Evolutionary conservation across 1,139 yeast genomes (phyloP).

Genomic region (Yueomyces sp.): DNA sequence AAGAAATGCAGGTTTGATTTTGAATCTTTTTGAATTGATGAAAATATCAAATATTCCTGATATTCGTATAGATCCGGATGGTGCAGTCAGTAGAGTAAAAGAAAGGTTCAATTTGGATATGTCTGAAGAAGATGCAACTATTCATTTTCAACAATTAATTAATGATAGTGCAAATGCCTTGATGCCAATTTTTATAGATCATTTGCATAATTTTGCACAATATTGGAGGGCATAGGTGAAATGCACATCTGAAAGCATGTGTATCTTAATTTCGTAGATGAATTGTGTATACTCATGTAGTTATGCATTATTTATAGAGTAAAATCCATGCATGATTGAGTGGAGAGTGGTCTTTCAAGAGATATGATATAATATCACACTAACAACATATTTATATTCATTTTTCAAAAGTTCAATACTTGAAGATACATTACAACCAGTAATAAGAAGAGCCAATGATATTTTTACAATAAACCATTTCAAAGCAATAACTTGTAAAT

Average conservation of each 20-base stretch:
- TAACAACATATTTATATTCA: conserved; percentile 1
- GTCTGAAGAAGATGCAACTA: conserved; percentile 90
- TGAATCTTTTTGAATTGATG: conserved; percentile 89
- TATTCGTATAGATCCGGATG: conserved; percentile 58
- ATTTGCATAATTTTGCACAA: conserved; percentile 90
- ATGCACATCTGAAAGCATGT: background rate
- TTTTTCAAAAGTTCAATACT: background rate
- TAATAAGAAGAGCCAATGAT: conserved; percentile 14
- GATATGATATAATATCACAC: background rate
- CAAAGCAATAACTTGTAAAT: conserved; percentile 14
- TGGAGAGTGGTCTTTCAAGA: too few relatives aligned
- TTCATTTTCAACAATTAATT: conserved; percentile 86
- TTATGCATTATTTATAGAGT: too few relatives aligned
- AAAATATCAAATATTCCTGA: conserved; percentile 88
- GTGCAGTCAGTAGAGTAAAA: conserved; percentile 78
- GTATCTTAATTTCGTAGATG: too few relatives aligned
- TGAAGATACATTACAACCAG: conserved; percentile 4
- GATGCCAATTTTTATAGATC: conserved; percentile 86
- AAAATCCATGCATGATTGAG: too few relatives aligned
- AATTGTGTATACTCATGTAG: too few relatives aligned
- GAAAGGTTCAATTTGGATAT: conserved; percentile 88
- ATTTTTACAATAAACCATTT: conserved; percentile 19
- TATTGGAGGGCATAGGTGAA: conserved; percentile 73
- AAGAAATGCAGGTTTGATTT: conserved; percentile 77
- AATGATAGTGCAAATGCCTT: conserved; percentile 91